Evolutionary conservation across 768 basidiomycete genomes (phyloP).

Genomic region (Pholiota microspora): DNA sequence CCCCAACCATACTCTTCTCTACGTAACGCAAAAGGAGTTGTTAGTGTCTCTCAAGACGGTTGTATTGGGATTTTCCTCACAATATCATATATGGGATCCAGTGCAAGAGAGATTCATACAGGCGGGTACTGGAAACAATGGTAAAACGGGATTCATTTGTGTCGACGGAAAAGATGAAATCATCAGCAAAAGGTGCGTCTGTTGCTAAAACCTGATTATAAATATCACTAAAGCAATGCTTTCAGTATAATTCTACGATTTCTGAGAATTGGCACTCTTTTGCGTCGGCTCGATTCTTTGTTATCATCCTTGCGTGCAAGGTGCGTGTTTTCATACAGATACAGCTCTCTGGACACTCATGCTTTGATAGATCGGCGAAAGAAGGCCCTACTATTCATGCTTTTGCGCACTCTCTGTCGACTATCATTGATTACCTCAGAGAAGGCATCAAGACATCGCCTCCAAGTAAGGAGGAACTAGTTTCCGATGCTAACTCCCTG

Average conservation of each 20-base stretch:
- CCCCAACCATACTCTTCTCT: slow-evolving; percentile 34
- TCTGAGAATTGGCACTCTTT: slow-evolving; percentile 61
- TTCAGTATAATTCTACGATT: slow-evolving; percentile 60
- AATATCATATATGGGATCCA: slow-evolving; percentile 62
- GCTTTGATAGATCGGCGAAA: slow-evolving; percentile 35
- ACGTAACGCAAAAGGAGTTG: slow-evolving; percentile 46
- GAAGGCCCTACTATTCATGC: slow-evolving; percentile 61
- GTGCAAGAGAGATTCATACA: slow-evolving; percentile 55
- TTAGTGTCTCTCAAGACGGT: slow-evolving; percentile 52
- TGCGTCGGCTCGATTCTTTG: slow-evolving; percentile 65
- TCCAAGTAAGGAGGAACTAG: slow-evolving; percentile 26
- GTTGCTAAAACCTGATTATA: not conserved
- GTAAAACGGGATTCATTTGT: slow-evolving; percentile 34
- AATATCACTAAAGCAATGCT: not conserved
- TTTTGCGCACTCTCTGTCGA: slow-evolving; percentile 63
- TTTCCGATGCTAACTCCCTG: slow-evolving; percentile 10
- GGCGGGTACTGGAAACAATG: slow-evolving; percentile 30
- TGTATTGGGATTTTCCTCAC: slow-evolving; percentile 67
- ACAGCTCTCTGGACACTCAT: not conserved
- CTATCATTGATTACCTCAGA: slow-evolving; percentile 51
- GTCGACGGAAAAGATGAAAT: slow-evolving; percentile 58
- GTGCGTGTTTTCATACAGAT: slow-evolving; percentile 29
- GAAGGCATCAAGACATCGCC: slow-evolving; percentile 39
- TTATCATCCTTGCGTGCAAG: slow-evolving; percentile 43
- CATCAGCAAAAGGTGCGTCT: slow-evolving; percentile 53